These are phyloP conservation scores for Epichloe sp. DNA, from an alignment of 2,329 filamentous ascomycete species.

Conservation along the genomic window DNA sequence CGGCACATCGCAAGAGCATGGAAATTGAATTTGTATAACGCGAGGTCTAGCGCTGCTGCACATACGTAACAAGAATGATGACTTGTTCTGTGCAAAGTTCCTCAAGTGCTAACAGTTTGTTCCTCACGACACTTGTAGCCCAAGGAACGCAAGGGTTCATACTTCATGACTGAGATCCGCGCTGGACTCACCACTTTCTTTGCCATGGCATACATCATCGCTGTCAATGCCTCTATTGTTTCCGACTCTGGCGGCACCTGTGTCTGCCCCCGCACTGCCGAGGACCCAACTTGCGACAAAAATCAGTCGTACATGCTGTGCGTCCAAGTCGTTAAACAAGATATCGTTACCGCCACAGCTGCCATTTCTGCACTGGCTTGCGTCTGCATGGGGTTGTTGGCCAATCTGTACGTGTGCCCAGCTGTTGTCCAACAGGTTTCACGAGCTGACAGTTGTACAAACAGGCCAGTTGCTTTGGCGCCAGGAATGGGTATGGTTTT, in stretches of 20 bases:
- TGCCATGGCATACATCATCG: constrained; percentile 43
- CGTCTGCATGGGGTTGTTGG: constrained; percentile 74
- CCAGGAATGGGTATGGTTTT: constrained; percentile 28
- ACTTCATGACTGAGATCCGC: constrained; percentile 73
- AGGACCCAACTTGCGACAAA: constrained; percentile 37
- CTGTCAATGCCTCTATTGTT: constrained; percentile 39
- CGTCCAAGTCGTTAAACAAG: constrained; percentile 51
- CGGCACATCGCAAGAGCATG: background rate
- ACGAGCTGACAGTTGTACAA: constrained; percentile 2
- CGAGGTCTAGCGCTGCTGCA: background rate
- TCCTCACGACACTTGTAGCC: constrained; percentile 29
- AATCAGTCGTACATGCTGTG: constrained; percentile 53
- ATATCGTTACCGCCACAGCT: constrained; percentile 73
- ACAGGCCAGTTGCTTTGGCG: constrained; percentile 24
- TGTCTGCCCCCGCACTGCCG: constrained; percentile 45
- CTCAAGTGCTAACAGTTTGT: background rate
- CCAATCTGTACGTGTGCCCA: constrained; percentile 47
- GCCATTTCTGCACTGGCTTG: constrained; percentile 66
- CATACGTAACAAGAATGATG: background rate
- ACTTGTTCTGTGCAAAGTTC: background rate
- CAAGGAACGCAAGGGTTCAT: constrained; percentile 58
- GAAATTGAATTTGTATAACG: background rate
- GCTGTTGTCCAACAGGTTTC: background rate
- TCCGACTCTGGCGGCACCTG: constrained; percentile 63
- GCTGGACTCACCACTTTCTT: constrained; percentile 74